Evolutionary conservation across 1,139 yeast genomes (phyloP), one percentile per base, ranked within the genome.

Genomic region (Yamadazyma membranifaciens): DNA sequence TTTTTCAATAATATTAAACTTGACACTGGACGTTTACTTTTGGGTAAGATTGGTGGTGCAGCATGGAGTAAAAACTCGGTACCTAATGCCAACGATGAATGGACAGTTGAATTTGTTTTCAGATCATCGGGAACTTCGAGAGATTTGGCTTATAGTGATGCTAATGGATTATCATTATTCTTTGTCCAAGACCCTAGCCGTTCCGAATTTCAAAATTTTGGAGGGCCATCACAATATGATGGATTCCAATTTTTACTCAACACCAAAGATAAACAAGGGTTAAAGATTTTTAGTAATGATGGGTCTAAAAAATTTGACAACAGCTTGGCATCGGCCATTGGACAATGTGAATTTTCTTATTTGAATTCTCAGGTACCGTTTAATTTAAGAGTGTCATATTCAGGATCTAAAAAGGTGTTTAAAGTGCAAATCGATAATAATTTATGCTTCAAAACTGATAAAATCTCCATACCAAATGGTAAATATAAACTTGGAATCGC

Each of bases 351-450:
- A 15, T 62, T 81, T 51, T 67, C 73, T 12, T 84, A 75, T 52
- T 81, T 83, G 55, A 81, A 79, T 50, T 79, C 87, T 0, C 77
- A 78, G 47, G 85, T 83, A 6, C 92, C 94, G 7, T 67, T 77
- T 31, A 81, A 86, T 1, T 42, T 83, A n/a, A 75, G 89, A 59
- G 51, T 84, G 11, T 76, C 84, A 2, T 83, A 82, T 51, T 73
- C 80, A 27, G 59, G 62, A n/a, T 31, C 46, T 1, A 46, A 48
- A 24, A 65, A 67, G 26, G 60, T 73, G 52, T 69, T 85, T 45
- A 81, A 82, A 49, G 72, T 84, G 13, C 88, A 85, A 49, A 62
- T 83, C 34, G 88, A 85, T 56, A 85, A 85, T 55, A 79, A 76
- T 50, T 67, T 85, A 42, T 81, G 89, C 55, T 79, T 84, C 61